A percentile compares a stretch with the other conserved stretches of the same genome.
These are phyloP conservation scores for Jaltomata sinuosa DNA, from an alignment of 257 asterid genomes.

Conservation along the genomic window DNA sequence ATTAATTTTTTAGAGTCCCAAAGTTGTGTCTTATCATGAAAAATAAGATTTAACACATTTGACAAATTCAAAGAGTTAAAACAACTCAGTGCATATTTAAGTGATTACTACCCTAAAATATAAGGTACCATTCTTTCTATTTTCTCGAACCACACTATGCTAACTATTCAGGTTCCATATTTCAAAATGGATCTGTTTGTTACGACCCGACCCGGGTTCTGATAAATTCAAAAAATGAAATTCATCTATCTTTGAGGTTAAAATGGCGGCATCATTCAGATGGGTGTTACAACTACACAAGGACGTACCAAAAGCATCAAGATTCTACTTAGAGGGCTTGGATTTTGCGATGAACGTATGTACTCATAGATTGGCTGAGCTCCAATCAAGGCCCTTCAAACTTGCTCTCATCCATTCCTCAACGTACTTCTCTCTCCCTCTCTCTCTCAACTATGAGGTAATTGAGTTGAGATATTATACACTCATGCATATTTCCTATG, in stretches of 20 bases:
- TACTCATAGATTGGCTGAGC: slow-evolving; percentile 91
- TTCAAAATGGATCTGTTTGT: background rate
- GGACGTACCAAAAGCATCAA: slow-evolving; percentile 90
- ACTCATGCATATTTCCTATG: no score
- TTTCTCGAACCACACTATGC: no score
- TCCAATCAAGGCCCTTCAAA: slow-evolving; percentile 78
- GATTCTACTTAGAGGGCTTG: slow-evolving; percentile 74
- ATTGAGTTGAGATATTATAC: no score
- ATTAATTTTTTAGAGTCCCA: no score
- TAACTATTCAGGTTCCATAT: background rate
- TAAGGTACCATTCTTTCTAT: no score
- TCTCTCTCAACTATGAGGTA: no score
- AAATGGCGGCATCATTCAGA: slow-evolving; percentile 69
- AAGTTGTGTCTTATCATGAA: no score
- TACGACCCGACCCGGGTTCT: background rate
- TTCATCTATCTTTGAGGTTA: background rate
- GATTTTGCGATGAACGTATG: slow-evolving; percentile 71
- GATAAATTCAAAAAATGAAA: background rate
- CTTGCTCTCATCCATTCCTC: slow-evolving; percentile 73
- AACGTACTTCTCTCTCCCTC: slow-evolving; percentile 12
- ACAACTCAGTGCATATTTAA: no score
- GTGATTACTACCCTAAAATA: no score
- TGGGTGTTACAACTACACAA: slow-evolving; percentile 77
- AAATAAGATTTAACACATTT: no score
- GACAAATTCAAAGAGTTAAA: no score